Evolutionary conservation across 208 protist species (phyloP).

Genomic region (Trypanosoma cruzi): DNA sequence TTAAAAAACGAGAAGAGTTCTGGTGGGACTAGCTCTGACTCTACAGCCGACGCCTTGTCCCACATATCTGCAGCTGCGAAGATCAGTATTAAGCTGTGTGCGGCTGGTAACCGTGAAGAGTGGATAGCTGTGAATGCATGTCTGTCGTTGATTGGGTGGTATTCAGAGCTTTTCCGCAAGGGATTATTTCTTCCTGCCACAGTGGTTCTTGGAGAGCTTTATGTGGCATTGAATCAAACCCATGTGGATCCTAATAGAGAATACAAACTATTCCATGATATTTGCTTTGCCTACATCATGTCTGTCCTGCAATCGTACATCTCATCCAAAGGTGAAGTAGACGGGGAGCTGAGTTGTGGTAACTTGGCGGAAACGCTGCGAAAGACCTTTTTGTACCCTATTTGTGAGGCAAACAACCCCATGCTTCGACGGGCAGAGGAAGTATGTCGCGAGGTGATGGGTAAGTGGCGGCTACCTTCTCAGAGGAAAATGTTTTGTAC

Average conservation of each 20-base stretch:
- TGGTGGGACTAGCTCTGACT: background rate
- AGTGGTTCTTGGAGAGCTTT: slow-evolving; percentile 36
- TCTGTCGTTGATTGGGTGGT: slow-evolving; percentile 56
- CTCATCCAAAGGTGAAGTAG: slow-evolving; percentile 33
- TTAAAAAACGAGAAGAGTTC: slow-evolving; percentile 20
- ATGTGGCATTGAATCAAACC: slow-evolving; percentile 28
- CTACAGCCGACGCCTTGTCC: slow-evolving; percentile 16
- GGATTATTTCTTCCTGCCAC: slow-evolving; percentile 48
- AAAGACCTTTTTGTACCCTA: slow-evolving; percentile 34
- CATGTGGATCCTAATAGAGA: slow-evolving; percentile 41
- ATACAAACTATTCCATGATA: slow-evolving; percentile 32
- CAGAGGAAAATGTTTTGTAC: slow-evolving; percentile 54
- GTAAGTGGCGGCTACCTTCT: slow-evolving; percentile 37
- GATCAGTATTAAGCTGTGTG: slow-evolving; percentile 36
- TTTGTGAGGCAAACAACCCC: slow-evolving; percentile 39
- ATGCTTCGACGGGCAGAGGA: slow-evolving; percentile 58
- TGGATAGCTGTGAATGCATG: slow-evolving; percentile 75
- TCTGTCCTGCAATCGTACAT: slow-evolving; percentile 45
- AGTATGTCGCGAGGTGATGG: slow-evolving; percentile 52
- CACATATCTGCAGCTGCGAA: slow-evolving; percentile 34
- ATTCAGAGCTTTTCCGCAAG: slow-evolving; percentile 29
- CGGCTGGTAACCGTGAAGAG: slow-evolving; percentile 35
- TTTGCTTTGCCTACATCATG: slow-evolving; percentile 40
- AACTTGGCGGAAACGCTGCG: slow-evolving; percentile 28
- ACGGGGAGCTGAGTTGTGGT: slow-evolving; percentile 34